These are phyloP conservation scores for Pseudogymnoascus sp. DNA, from an alignment of 2,329 filamentous ascomycete species.

Conservation along the genomic window DNA sequence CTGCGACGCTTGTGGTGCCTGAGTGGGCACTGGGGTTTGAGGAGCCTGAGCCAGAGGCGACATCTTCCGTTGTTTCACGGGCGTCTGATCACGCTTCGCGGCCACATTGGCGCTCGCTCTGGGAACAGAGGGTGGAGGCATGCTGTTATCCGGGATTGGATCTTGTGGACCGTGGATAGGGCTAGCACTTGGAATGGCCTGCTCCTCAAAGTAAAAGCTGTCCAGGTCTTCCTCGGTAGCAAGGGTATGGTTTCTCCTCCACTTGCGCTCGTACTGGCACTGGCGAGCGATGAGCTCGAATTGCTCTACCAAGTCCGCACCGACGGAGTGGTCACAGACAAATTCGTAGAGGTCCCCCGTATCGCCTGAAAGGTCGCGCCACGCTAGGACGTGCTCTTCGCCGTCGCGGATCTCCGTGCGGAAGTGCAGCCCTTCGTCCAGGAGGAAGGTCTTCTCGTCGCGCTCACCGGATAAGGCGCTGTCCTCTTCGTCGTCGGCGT, in stretches of 20 bases:
- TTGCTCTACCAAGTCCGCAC: slow-evolving; percentile 60
- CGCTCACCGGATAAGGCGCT: slow-evolving; percentile 70
- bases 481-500: slow-evolving; percentile 74
- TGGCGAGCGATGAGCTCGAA: slow-evolving; percentile 79
- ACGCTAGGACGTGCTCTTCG: slow-evolving; percentile 80
- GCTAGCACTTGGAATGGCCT: slow-evolving; percentile 56
- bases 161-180: slow-evolving; percentile 49
- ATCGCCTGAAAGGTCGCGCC: slow-evolving; percentile 91
- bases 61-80: slow-evolving; percentile 19
- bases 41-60: slow-evolving; percentile 22
- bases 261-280: slow-evolving; percentile 97
- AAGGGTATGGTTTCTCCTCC: slow-evolving; percentile 66
- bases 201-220: slow-evolving; percentile 70
- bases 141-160: slow-evolving; percentile 19
- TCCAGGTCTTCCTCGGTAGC: slow-evolving; percentile 73
- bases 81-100: slow-evolving; percentile 35
- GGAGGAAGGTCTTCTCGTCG: slow-evolving; percentile 93
- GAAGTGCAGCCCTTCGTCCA: slow-evolving; percentile 87
- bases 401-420: slow-evolving; percentile 72
- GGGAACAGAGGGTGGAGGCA: slow-evolving; percentile 16
- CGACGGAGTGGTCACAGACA: slow-evolving; percentile 72
- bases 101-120: slow-evolving; percentile 36
- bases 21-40: slow-evolving; percentile 39
- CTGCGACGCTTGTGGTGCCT: slow-evolving; percentile 52
- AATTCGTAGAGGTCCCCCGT: slow-evolving; percentile 95